These are phyloP conservation scores for Russula griseocarnosa DNA, from an alignment of 768 basidiomycete genomes.

Conservation along the genomic window DNA sequence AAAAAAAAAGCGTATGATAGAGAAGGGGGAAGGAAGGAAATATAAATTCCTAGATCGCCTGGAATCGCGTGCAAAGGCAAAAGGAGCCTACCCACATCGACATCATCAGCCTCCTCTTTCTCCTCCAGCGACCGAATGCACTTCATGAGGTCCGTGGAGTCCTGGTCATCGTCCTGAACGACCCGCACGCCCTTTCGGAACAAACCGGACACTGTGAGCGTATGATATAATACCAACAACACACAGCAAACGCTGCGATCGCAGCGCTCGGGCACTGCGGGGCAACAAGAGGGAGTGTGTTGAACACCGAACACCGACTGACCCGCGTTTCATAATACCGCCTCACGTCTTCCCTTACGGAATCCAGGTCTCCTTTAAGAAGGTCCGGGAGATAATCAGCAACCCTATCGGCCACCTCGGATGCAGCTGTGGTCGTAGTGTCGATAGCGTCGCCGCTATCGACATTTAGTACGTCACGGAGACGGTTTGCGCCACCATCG, in stretches of 20 bases:
- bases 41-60: neutral
- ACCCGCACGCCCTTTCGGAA: conserved; percentile 59
- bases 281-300: neutral
- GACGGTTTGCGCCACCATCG: conserved; percentile 57
- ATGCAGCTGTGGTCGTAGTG: neutral
- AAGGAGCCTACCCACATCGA: conserved; percentile 36
- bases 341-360: conserved; percentile 69
- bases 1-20: neutral
- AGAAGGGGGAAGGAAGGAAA: too few relatives aligned
- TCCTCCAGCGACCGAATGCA: conserved; percentile 64
- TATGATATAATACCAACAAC: neutral
- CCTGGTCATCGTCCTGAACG: conserved; percentile 62
- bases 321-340: conserved; percentile 63
- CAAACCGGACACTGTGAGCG: neutral
- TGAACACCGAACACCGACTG: conserved; percentile 26
- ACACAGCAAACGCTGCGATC: neutral
- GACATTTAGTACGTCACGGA: conserved; percentile 51
- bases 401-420: conserved; percentile 30
- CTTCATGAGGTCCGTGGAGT: conserved; percentile 96
- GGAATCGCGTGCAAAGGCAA: neutral
- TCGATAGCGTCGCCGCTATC: neutral
- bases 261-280: neutral
- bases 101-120: conserved; percentile 45
- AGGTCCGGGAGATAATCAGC: conserved; percentile 68
- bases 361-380: conserved; percentile 94